Evolutionary conservation across 352 stramenopile species (phyloP).

Genomic region (Phytophthora palmivora): DNA sequence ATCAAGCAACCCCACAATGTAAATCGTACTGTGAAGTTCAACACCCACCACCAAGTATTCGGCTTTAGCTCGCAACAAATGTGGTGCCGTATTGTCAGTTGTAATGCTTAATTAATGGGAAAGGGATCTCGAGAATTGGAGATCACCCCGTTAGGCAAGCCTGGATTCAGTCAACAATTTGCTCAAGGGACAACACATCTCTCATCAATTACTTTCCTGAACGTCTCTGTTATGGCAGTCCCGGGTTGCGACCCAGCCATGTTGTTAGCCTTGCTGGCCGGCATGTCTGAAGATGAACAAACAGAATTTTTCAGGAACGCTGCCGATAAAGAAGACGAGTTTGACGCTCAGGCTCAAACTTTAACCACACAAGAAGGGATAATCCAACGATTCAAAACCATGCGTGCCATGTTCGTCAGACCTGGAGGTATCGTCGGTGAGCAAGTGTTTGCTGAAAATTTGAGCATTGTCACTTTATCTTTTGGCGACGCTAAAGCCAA

Average conservation of each 20-base stretch:
- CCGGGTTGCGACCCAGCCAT: slow-evolving; percentile 8
- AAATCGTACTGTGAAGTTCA: background rate
- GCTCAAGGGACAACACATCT: background rate
- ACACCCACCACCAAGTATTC: background rate
- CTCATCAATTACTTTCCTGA: background rate
- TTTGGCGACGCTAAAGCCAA: slow-evolving; percentile 20
- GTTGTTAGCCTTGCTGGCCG: slow-evolving; percentile 12
- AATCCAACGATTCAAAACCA: slow-evolving; percentile 31
- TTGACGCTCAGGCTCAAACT: slow-evolving; percentile 2
- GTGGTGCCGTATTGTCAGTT: too few relatives aligned
- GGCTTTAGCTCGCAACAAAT: too few relatives aligned
- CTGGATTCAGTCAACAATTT: slow-evolving; percentile 1
- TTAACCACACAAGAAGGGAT: slow-evolving; percentile 16
- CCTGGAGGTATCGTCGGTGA: slow-evolving; percentile 29
- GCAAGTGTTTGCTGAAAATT: slow-evolving; percentile 4
- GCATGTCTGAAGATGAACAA: slow-evolving; percentile 8
- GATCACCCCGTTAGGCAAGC: too few relatives aligned
- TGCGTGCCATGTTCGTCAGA: slow-evolving; percentile 20
- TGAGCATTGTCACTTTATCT: background rate
- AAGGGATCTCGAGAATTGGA: background rate
- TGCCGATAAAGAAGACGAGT: slow-evolving; percentile 2
- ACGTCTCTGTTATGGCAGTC: slow-evolving; percentile 9
- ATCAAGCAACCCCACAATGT: background rate
- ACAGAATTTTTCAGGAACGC: slow-evolving; percentile 1
- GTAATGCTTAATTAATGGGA: slow-evolving; percentile 1